phyloP scores from a whole-genome alignment of 805 yeast species.

The Candida berthetii region DNA sequence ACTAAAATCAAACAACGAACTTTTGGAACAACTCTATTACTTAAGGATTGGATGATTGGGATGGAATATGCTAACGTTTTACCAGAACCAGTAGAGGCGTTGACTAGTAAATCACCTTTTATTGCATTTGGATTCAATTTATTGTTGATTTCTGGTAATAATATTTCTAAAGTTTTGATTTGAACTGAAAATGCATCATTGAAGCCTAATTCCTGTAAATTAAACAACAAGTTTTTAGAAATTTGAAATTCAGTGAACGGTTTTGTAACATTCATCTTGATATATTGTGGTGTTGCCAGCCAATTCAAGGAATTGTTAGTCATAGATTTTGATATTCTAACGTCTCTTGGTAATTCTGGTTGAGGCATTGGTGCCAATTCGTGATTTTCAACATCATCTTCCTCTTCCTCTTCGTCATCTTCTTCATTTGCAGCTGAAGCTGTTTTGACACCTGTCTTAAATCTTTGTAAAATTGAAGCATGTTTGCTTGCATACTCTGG shows the following conservation, averaged over 20 bases:
- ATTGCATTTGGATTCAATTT: slow-evolving; percentile 15
- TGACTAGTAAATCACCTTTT: slow-evolving; percentile 75
- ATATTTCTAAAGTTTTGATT: slow-evolving; percentile 52
- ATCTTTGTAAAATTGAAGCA: not conserved
- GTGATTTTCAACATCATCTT: slow-evolving; percentile 24
- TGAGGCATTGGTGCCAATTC: slow-evolving; percentile 78
- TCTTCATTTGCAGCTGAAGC: slow-evolving; percentile 5
- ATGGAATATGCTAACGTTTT: slow-evolving; percentile 85
- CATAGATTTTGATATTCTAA: slow-evolving; percentile 26
- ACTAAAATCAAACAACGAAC: slow-evolving; percentile 73
- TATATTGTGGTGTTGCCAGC: slow-evolving; percentile 60
- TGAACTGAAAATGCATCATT: slow-evolving; percentile 73
- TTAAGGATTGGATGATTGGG: slow-evolving; percentile 71
- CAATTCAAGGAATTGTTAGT: slow-evolving; percentile 46
- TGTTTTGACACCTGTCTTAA: not conserved
- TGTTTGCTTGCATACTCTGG: not conserved
- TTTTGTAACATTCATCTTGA: slow-evolving; percentile 37
- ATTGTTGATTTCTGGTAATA: slow-evolving; percentile 36
- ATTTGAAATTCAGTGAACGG: slow-evolving; percentile 46
- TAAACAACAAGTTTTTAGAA: slow-evolving; percentile 34
- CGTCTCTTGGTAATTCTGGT: slow-evolving; percentile 60
- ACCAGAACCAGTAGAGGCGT: slow-evolving; percentile 96
- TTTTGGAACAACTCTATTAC: slow-evolving; percentile 59
- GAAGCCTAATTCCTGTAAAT: slow-evolving; percentile 41
- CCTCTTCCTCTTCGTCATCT: slow-evolving; percentile 15